Percentiles rank a stretch among this genome's conserved stretches.
Conservation (phyloP, 2,329 filamentous ascomycete genomes). For the Mycosphaerella arachidis region DNA sequence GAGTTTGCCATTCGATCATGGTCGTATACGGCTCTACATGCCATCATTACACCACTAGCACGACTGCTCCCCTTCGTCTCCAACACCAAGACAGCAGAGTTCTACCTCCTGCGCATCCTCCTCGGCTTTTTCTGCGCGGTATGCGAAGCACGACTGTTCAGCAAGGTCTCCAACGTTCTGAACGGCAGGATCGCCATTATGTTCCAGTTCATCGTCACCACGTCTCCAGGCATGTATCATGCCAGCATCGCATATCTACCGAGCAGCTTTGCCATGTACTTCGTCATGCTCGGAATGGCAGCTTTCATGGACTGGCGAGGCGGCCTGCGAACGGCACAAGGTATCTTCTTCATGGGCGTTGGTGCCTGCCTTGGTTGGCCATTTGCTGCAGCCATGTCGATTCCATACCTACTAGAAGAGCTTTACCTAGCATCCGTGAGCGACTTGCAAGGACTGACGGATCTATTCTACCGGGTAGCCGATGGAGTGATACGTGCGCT, state of each 20-base stretch:
- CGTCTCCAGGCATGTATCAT: conserved; percentile 90
- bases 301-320: conserved; percentile 88
- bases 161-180: neutral
- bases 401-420: conserved; percentile 80
- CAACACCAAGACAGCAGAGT: conserved; percentile 56
- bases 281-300: conserved; percentile 75
- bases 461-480: conserved; percentile 57
- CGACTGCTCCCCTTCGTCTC: conserved; percentile 33
- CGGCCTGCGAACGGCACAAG: conserved; percentile 72
- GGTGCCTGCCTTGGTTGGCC: conserved; percentile 90
- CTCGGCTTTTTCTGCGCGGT: conserved; percentile 73
- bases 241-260: conserved; percentile 82
- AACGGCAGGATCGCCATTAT: conserved; percentile 66
- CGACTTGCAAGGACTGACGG: conserved; percentile 38
- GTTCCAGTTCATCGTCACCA: conserved; percentile 71
- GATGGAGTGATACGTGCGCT: conserved; percentile 65
- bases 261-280: conserved; percentile 96
- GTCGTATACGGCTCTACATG: conserved; percentile 81
- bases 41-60: conserved; percentile 56
- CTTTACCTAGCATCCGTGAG: conserved; percentile 50
- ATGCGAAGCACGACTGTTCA: conserved; percentile 67
- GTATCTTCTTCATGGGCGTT: conserved; percentile 85
- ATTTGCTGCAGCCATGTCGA: conserved; percentile 76
- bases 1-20: conserved; percentile 93
- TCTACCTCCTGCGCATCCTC: conserved; percentile 76